Percentiles rank a stretch among this genome's conserved stretches.
Evolutionary conservation across 2,329 filamentous ascomycete species (phyloP).

Genomic region (Neonectria coccinea): DNA sequence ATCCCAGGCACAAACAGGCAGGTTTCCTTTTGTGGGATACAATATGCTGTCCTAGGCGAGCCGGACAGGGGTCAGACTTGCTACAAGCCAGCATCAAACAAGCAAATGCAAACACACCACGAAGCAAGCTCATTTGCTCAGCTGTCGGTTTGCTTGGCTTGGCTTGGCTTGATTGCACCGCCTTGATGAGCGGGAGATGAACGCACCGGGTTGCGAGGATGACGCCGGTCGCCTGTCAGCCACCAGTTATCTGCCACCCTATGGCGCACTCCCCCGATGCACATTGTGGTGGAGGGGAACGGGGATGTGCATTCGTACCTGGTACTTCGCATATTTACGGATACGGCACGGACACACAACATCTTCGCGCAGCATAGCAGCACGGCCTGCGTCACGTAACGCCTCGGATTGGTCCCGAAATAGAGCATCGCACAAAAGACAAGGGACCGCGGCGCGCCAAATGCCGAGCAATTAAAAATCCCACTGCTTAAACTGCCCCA

Average conservation of each 20-base stretch:
- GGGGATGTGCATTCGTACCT: background rate
- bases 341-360: slow-evolving; percentile 3
- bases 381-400: slow-evolving; percentile 10
- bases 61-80: slow-evolving; percentile 16
- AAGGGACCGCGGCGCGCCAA: slow-evolving; percentile 1
- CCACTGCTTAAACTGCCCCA: background rate
- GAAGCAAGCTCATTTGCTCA: slow-evolving; percentile 22
- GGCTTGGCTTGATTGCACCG: slow-evolving; percentile 6
- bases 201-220: slow-evolving; percentile 2
- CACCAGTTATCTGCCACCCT: background rate
- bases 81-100: background rate
- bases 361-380: slow-evolving; percentile 2
- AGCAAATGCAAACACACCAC: background rate
- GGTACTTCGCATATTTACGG: background rate
- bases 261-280: background rate
- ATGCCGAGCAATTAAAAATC: slow-evolving; percentile 10
- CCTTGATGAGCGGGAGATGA: background rate
- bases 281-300: background rate
- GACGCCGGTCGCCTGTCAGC: background rate
- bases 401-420: slow-evolving; percentile 16
- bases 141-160: slow-evolving; percentile 19
- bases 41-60: slow-evolving; percentile 13
- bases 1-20: slow-evolving; percentile 16
- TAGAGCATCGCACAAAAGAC: slow-evolving; percentile 4
- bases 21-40: slow-evolving; percentile 14